phyloP scores from a whole-genome alignment of 208 protist species.

The Strigomonas galati region DNA sequence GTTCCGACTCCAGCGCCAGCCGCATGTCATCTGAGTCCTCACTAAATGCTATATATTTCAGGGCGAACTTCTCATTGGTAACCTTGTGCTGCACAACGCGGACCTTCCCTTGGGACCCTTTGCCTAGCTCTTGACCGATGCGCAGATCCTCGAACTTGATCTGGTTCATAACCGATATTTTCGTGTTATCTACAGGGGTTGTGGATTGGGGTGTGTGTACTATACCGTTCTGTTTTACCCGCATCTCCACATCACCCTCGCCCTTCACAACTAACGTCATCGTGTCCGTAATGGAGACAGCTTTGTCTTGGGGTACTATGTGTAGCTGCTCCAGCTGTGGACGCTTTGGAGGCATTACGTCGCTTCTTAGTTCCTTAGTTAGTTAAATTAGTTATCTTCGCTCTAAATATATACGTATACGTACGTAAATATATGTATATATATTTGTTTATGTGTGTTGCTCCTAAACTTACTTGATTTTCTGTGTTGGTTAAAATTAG shows the following conservation, averaged over 20 bases:
- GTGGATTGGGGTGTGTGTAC: constrained; percentile 31
- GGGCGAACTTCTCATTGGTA: constrained; percentile 75
- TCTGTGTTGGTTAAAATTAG: neutral
- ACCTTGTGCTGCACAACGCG: constrained; percentile 70
- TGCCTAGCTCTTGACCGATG: constrained; percentile 72
- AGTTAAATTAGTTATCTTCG: no score
- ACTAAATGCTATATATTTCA: constrained; percentile 83
- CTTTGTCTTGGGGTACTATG: constrained; percentile 55
- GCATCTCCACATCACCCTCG: constrained; percentile 78
- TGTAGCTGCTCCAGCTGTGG: constrained; percentile 65
- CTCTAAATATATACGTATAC: no score
- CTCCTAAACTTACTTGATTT: no score
- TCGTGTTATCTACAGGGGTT: constrained; percentile 8
- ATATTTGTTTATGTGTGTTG: no score
- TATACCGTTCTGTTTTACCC: constrained; percentile 86
- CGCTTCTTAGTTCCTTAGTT: no score
- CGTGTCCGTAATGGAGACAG: constrained; percentile 88
- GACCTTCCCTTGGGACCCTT: constrained; percentile 87
- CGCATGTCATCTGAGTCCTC: constrained; percentile 73
- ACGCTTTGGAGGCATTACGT: constrained; percentile 76
- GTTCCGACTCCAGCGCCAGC: constrained; percentile 63
- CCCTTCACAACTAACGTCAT: constrained; percentile 89
- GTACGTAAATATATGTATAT: no score
- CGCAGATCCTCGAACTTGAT: constrained; percentile 85
- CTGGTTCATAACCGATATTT: constrained; percentile 56